Base-by-base conservation (phyloP, 257 asterid genomes). In the Solanum chmielewskii region DNA sequence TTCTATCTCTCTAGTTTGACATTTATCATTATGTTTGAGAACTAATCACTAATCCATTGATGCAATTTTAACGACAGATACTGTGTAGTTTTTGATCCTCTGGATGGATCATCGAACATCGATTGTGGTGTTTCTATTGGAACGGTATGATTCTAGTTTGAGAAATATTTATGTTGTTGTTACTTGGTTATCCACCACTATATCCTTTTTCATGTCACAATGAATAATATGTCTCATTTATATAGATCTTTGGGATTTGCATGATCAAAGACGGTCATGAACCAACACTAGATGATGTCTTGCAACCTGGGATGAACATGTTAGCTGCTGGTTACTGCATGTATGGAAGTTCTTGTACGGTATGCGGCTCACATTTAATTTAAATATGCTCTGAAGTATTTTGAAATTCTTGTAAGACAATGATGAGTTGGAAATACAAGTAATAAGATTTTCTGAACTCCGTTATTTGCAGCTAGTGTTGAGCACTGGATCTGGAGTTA, bases 271-370 rank as follows among this genome's bases (percentile, higher is more conserved):
- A 94, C 13, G 95, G 91, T 29, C 68, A 47, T 15, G 98, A 95
- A 41, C 99, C 99, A 12, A 90, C 89, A 60, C 86, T 97, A n/a
- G 97, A 93, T 87, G 97, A 95, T 83, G 99, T 95, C 52, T 86
- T 97, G 92, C 99, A 94, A 93, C 99, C 99, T 31, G 99, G 99
- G 89, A 94, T 92, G 89, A 94, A 97, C 52, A 93, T 97, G 99
- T 86, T 95, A 87, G 96, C 99, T 90, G 98, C 99, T 14, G 99
- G 99, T 82, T 97, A 97, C 88, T 97, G 99, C 91, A 97, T 94
- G 99, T 97, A 97, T 49, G 99, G 99, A 83, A 97, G 99, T 91
- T 97, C 99, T 84, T 97, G 99, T 95, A 94, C 89, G 94, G 99
- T 97, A 93, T 27, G 90, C 11, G 14, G 18, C 29, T 47, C 44